These are phyloP conservation scores for Ceratobasidium papillatum DNA, from an alignment of 1,284 basidiomycete species.

Conservation along the genomic window DNA sequence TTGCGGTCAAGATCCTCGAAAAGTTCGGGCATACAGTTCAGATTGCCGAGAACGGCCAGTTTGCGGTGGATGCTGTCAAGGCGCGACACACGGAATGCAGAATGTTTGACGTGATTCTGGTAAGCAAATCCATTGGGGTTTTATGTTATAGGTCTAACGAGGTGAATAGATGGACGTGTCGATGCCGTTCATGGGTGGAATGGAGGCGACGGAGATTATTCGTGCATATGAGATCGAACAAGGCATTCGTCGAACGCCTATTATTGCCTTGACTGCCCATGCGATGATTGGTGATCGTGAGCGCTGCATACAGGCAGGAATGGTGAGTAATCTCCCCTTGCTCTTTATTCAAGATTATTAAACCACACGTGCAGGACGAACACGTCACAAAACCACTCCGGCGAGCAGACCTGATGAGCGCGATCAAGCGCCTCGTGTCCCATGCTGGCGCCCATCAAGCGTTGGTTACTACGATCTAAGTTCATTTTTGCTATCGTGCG, in stretches of 20 bases:
- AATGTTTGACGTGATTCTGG: conserved; percentile 88
- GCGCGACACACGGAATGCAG: conserved; percentile 71
- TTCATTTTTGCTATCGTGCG: conserved; percentile 17
- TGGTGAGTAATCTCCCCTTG: conserved; percentile 57
- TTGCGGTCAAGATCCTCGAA: conserved; percentile 96
- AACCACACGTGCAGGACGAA: conserved; percentile 57
- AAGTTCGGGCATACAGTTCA: conserved; percentile 96
- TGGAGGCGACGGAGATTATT: conserved; percentile 87
- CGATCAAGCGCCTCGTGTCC: conserved; percentile 72
- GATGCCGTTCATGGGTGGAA: conserved; percentile 97
- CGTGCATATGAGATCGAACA: conserved; percentile 82
- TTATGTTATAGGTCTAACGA: neutral
- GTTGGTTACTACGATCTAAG: neutral
- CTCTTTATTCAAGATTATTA: neutral
- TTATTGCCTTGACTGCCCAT: conserved; percentile 94
- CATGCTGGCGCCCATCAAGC: neutral
- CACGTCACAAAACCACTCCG: conserved; percentile 83
- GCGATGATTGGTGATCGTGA: conserved; percentile 97
- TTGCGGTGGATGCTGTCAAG: conserved; percentile 91
- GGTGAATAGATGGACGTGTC: conserved; percentile 90
- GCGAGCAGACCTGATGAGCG: conserved; percentile 75
- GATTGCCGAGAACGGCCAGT: conserved; percentile 96
- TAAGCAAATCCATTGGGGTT: conserved; percentile 54
- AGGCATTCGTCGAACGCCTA: conserved; percentile 80
- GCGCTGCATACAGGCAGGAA: conserved; percentile 89